Percentiles rank a stretch among this genome's conserved stretches.
Conservation (phyloP, 768 basidiomycete genomes). For the Tulasnella sp. region DNA sequence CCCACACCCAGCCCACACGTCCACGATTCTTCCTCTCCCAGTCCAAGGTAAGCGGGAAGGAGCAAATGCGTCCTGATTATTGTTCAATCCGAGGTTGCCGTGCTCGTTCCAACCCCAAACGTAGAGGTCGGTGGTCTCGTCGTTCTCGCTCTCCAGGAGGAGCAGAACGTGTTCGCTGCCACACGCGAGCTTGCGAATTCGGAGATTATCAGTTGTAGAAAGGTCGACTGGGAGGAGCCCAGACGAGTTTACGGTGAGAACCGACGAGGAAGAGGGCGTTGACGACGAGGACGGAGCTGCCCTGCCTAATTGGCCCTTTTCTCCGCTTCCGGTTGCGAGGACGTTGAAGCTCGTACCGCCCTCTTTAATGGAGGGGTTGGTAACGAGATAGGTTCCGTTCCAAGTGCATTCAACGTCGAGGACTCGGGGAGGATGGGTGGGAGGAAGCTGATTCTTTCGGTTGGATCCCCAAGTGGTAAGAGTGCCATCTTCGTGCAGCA, state of each 20-base stretch:
- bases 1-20: conserved; percentile 52
- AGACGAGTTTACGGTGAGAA: conserved; percentile 31
- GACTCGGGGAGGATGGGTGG: conserved; percentile 38
- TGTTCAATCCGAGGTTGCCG: conserved; percentile 78
- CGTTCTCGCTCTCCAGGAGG: conserved; percentile 24
- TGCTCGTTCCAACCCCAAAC: conserved; percentile 99
- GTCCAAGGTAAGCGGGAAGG: conserved; percentile 25
- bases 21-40: conserved; percentile 29
- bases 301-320: conserved; percentile 65
- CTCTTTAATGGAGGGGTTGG: not conserved
- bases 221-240: conserved; percentile 37
- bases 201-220: conserved; percentile 35
- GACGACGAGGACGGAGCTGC: conserved; percentile 30
- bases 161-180: conserved; percentile 83
- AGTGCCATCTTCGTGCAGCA: conserved; percentile 46
- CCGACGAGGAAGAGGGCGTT: not conserved
- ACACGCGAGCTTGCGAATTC: conserved; percentile 48
- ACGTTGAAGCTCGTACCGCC: conserved; percentile 33
- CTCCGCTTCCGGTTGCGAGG: conserved; percentile 53
- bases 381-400: conserved; percentile 67
- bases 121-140: conserved; percentile 50
- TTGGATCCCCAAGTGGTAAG: conserved; percentile 63
- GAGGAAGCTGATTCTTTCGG: conserved; percentile 58
- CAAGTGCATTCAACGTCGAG: conserved; percentile 60
- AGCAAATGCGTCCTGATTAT: conserved; percentile 56